phyloP scores from a whole-genome alignment of 257 asterid species.

The Solanum boliviense region DNA sequence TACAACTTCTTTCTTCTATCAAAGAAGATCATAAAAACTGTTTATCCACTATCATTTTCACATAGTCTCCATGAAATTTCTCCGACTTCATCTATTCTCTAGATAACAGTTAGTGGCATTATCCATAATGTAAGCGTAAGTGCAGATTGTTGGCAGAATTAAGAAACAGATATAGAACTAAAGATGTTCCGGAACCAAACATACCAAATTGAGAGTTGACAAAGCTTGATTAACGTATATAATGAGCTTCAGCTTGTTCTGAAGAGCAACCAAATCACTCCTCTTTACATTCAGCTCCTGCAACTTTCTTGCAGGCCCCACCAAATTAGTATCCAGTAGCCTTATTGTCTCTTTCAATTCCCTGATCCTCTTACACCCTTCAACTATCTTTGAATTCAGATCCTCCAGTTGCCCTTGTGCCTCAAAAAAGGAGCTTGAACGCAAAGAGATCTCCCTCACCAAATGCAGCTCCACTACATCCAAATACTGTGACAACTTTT shows the following conservation, averaged over 20 bases:
- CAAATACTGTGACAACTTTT: slow-evolving; percentile 86
- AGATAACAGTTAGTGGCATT: neutral
- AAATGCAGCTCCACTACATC: slow-evolving; percentile 97
- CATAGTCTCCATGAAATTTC: neutral
- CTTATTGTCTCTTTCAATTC: slow-evolving; percentile 86
- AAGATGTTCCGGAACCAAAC: slow-evolving; percentile 1
- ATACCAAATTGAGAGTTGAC: slow-evolving; percentile 80
- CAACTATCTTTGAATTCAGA: slow-evolving; percentile 62
- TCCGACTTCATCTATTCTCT: neutral
- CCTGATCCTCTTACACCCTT: slow-evolving; percentile 76
- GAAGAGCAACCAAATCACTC: slow-evolving; percentile 57
- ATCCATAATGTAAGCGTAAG: neutral
- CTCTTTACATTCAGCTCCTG: slow-evolving; percentile 68
- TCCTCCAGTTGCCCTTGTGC: slow-evolving; percentile 95
- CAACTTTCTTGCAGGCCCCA: slow-evolving; percentile 78
- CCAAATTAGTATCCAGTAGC: slow-evolving; percentile 68
- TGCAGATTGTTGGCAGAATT: neutral
- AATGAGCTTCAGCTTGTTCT: slow-evolving; percentile 75
- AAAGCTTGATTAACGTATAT: slow-evolving; percentile 95
- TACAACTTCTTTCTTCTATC: neutral
- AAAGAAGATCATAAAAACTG: neutral
- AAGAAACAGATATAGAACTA: neutral
- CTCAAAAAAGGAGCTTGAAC: slow-evolving; percentile 87
- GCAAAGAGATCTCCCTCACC: slow-evolving; percentile 86
- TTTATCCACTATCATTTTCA: neutral